Evolutionary conservation across 352 stramenopile genomes (phyloP), one percentile per base, ranked within the genome.

Genomic region (Pythium periplocum): DNA sequence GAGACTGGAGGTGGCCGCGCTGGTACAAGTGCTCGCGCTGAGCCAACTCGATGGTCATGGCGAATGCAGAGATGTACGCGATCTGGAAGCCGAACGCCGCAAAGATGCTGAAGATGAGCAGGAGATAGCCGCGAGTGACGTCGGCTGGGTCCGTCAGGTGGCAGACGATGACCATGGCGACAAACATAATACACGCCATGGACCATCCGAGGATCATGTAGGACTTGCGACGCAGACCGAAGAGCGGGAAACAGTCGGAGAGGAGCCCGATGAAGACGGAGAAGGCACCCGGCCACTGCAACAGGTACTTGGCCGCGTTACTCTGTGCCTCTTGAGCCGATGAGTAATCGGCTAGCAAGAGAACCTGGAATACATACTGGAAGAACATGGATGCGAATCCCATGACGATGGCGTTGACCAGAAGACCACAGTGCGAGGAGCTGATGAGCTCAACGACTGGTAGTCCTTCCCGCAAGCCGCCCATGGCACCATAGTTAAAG

Each of bases 221-320:
- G 2, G 85, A 72, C 55, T 95, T 96, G n/a, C 87, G 69, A 12
- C 81, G 83, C 38, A 79, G 87, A 7, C 87, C 83, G 41, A 71
- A 78, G 30, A 97, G 69, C 11, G 89, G 80, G 11, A 87, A 68
- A 38, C 69, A 89, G 62, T 97, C 89, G n/a, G 72, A 90, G 12
- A 93, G 49, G 33, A 96, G 74, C 26, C 87, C 89, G 48, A 95
- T 70, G n/a, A 96, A 63, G 6, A 96, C 75, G 2, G 88, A 85
- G 33, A 95, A 73, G 0, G 73, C 73, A 9, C 71, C 82, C 2
- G 81, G 70, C 59, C 93, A 86, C 26, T 93, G 69, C 11, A 95
- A 44, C 12, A 83, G 49, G 32, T 69, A 57, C 50, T 62, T 56
- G 33, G 41, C 60, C 1, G 66, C 53, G 11, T 59, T 51, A 42